Base-by-base conservation (phyloP, 2,329 filamentous ascomycete species). In the Myriangium duriaei region DNA sequence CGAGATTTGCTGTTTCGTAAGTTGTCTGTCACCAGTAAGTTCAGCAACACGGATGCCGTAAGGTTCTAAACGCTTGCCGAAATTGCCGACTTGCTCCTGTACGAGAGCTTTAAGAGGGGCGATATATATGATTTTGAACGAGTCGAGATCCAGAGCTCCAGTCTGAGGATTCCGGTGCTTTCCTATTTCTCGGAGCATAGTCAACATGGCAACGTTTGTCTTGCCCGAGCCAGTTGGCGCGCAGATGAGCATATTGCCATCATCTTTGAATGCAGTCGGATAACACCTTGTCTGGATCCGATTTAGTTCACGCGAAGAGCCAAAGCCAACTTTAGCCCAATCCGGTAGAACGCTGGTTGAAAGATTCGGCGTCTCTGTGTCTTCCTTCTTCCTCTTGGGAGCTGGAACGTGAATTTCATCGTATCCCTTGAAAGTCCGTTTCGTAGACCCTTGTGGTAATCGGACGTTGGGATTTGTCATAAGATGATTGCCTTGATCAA, bases 391-490 rank as follows among this genome's bases (percentile, higher is more conserved):
- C 50, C 84, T 80, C 64, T 94, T 94, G 1, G 92, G 92, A 4
- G 85, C 75, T 5, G 91, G 91, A 3, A 98, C 87, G 55, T 98
- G 91, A 42, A 96, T 95, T 55, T 98, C 91, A 60, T 98, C 91
- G 49, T 96, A 98, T 21, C 91, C 91, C 60, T 98, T 98, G 64
- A 95, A 95, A 0, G 83, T 85, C 33, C 86, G 76, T 60, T 96
- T 95, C 0, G 84, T 95, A 2, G 91, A 94, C 9, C 91, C 91
- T 56, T 94, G 85, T 0, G 91, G 91, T 13, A 98, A 70, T 45
- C 82, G 81, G 32, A 98, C 91, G 55, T 86, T 95, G 5, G 86
- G 82, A 51, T 98, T 98, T n/a, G 91, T 96, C 88, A 96, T 98
- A 30, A 98, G 71, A 65, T 98, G 91, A 52, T 96, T 98, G 37